Base-by-base conservation (phyloP, 768 basidiomycete species). In the Hygrophoropsis aurantiaca region DNA sequence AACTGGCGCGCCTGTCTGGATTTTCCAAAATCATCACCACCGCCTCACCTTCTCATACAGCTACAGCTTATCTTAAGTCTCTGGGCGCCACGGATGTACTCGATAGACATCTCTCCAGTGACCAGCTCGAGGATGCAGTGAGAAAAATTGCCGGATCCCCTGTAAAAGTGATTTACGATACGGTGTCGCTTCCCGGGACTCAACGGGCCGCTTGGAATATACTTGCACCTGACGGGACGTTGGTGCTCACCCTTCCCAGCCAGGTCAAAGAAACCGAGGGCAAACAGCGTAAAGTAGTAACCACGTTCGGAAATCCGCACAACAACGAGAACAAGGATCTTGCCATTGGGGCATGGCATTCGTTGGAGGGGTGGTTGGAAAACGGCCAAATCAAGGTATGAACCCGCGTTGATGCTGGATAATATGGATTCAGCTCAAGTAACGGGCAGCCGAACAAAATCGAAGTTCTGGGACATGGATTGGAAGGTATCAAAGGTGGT, bases 1-100 rank as follows among this genome's bases (percentile, higher is more conserved):
- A 77, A 53, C 60, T 74, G 13, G 73, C 74, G 2, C 66, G 54
- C 26, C 45, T 67, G 25, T 64, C 70, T 3, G 73, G 71, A 1
- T 74, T 73, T 55, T 60, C 65, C 10, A 71, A 73, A 5, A 71
- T 74, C 42, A 73, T 76, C 11, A 55, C 68, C 19, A 74, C 65
- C 1, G 64, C 74, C 0, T 71, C 68, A 15, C 49, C 53, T 7
- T 52, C 60, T 11, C 62, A 72, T 35, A 39, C 61, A 32, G 46
- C 55, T 1, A n/a, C n/a, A 13, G 13, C 27, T 6, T 43, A 49
- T 11, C 66, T 75, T 21, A 64, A 67, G 49, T 62, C 57, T 4
- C 54, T 74, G 19, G 73, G 75, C 7, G 74, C 69, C 3, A 73
- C 75, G 1, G 49, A 70, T 33, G 60, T 78, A 16, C 48, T 78